phyloP scores from a whole-genome alignment of 768 basidiomycete genomes.

The Albatrellus ellisii region DNA sequence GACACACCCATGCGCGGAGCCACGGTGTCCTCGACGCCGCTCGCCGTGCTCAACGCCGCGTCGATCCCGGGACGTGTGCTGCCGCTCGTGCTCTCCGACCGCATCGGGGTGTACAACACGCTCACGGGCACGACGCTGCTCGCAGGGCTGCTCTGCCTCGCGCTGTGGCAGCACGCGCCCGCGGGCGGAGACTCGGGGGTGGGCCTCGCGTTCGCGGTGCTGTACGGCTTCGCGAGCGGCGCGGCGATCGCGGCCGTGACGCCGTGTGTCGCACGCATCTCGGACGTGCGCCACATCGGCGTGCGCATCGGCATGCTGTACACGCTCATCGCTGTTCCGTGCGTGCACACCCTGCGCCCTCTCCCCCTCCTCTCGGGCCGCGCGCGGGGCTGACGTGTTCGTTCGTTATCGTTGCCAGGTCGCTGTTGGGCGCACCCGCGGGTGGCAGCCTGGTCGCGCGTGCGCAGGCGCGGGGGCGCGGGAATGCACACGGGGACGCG shows the following conservation, averaged over 20 bases:
- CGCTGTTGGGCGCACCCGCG: neutral
- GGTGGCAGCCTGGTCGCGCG: neutral
- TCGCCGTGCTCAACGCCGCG: slow-evolving; percentile 21
- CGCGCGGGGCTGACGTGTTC: neutral
- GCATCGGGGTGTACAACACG: slow-evolving; percentile 19
- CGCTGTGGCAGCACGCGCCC: slow-evolving; percentile 17
- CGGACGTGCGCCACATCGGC: slow-evolving; percentile 11
- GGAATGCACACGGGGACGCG: neutral
- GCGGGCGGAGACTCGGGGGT: slow-evolving; percentile 17
- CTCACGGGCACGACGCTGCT: slow-evolving; percentile 14
- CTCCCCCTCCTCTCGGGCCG: no score
- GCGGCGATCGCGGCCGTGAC: slow-evolving; percentile 10
- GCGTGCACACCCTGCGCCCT: neutral
- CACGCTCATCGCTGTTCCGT: neutral
- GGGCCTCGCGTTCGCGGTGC: slow-evolving; percentile 20
- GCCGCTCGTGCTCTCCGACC: slow-evolving; percentile 19
- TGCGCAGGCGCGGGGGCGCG: neutral
- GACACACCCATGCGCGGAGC: slow-evolving; percentile 4
- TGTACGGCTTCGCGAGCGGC: slow-evolving; percentile 26
- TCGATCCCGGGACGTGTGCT: slow-evolving; percentile 19
- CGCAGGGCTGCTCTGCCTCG: slow-evolving; percentile 1
- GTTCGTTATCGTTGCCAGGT: neutral
- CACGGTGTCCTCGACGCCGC: slow-evolving; percentile 18
- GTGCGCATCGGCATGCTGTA: slow-evolving; percentile 15
- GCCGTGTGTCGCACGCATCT: slow-evolving; percentile 3